Base-by-base conservation (phyloP, 106 monocot species). In the Dioscorea dumetorum region DNA sequence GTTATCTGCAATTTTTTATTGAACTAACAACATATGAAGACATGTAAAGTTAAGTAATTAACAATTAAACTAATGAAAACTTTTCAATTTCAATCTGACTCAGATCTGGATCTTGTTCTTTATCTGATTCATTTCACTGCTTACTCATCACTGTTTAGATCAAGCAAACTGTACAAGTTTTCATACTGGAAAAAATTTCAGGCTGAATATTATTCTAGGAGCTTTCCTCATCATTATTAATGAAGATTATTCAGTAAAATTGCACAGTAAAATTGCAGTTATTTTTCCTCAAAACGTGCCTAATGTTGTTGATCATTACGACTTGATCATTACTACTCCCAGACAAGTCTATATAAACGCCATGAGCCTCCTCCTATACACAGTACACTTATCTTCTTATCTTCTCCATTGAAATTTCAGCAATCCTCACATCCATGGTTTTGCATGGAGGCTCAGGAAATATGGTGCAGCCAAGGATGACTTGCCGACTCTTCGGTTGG, bases 401-500 rank as follows among this genome's bases (percentile, higher is more conserved):
- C 32, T 50, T 65, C 16, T 49, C 22, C 9, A 22, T 22, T 58
- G 28, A 32, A n/a, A 35, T 33, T 28, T 28, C 28, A 28, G 28
- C 28, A 28, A 28, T 23, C 60, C 31, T 12, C 50, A 33, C 69
- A 74, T 67, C 58, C 49, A 8, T 70, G 51, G 88, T 81, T 78
- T 81, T 60, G 66, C 88, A 88, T 84, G 77, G 58, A 78, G 81
- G 18, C 19, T 76, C 63, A 75, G 81, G 81, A 76, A 79, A 73
- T 62, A 67, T 57, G 63, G 65, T 84, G 88, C 84, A 88, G 88
- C 88, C 88, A 88, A 88, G 88, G 81, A 88, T 88, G 88, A 88
- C 76, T 88, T 88, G 88, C 84, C 88, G 78, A 79, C 78, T 18
- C 61, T 49, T 62, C 13, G 6, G 9, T 54, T 24, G 19, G 6